Percentiles rank a stretch among this genome's conserved stretches.
Conservation (phyloP, 176 grass and related monocot genomes). For the Musa acuminata region DNA sequence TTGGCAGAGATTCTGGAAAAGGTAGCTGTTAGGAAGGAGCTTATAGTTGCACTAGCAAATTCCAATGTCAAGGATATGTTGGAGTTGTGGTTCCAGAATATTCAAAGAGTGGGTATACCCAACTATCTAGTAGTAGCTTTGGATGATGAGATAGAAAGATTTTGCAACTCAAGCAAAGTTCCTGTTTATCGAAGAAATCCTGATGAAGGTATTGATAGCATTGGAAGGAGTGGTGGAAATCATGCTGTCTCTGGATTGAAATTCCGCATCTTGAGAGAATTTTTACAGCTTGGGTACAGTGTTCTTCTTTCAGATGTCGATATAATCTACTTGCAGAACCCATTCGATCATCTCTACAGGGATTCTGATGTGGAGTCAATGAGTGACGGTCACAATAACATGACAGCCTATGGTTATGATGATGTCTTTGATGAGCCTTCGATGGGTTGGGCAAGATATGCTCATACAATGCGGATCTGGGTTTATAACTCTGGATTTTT, state of each 20-base stretch:
- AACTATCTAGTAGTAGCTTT: slow-evolving; percentile 94
- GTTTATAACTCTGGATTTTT: slow-evolving; percentile 99
- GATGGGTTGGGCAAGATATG: slow-evolving; percentile 99
- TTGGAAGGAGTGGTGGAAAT: slow-evolving; percentile 60
- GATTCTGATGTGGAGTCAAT: slow-evolving; percentile 93
- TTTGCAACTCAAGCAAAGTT: slow-evolving; percentile 62
- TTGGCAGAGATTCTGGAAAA: slow-evolving; percentile 61
- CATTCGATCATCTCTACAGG: slow-evolving; percentile 81
- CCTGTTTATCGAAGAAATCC: slow-evolving; percentile 81
- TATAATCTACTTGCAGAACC: slow-evolving; percentile 91
- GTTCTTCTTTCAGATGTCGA: slow-evolving; percentile 90
- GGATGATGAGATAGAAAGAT: slow-evolving; percentile 60
- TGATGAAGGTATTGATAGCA: slow-evolving; percentile 68
- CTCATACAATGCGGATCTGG: slow-evolving; percentile 96
- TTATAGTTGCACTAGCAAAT: slow-evolving; percentile 87
- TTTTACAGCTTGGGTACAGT: slow-evolving; percentile 87
- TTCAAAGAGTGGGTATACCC: slow-evolving; percentile 74
- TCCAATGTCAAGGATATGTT: slow-evolving; percentile 87
- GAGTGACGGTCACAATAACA: slow-evolving; percentile 89
- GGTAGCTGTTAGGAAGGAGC: slow-evolving; percentile 71
- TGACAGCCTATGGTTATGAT: slow-evolving; percentile 90
- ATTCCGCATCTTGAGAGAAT: slow-evolving; percentile 83
- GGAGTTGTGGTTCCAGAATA: slow-evolving; percentile 83
- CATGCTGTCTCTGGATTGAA: slow-evolving; percentile 91
- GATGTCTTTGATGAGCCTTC: slow-evolving; percentile 92